Conservation (phyloP, 176 grass and related monocot genomes). For the Musa troglodytarum region DNA sequence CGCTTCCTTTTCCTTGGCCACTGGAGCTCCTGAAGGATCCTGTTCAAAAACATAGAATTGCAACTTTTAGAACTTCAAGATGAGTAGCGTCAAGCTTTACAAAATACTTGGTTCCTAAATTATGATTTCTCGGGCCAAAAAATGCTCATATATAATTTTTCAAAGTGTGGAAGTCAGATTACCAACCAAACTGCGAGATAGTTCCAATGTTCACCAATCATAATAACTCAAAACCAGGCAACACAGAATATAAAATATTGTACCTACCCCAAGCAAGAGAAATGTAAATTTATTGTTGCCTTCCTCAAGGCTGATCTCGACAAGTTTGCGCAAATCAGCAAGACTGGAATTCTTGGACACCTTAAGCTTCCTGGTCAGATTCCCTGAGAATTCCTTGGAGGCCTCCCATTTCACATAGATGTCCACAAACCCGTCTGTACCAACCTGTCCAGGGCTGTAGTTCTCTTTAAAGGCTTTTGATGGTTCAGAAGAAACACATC, state of each 20-base stretch:
- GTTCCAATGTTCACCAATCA: neutral
- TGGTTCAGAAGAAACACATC: conserved; percentile 17
- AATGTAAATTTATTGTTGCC: conserved; percentile 59
- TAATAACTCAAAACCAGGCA: neutral
- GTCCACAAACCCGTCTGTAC: conserved; percentile 35
- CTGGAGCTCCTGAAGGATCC: conserved; percentile 72
- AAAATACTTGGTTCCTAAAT: neutral
- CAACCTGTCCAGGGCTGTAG: conserved; percentile 14
- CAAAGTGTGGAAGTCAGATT: too few species aligned
- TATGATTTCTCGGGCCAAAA: too few species aligned
- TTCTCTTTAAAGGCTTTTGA: conserved; percentile 28
- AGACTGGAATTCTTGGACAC: conserved; percentile 39
- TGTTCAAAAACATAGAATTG: neutral
- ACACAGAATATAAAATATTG: neutral
- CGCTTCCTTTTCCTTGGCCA: conserved; percentile 56
- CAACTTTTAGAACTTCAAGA: neutral
- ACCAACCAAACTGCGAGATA: neutral
- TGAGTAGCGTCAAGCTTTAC: neutral
- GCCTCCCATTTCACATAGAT: conserved; percentile 94
- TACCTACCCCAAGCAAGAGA: conserved; percentile 70
- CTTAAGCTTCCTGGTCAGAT: conserved; percentile 55
- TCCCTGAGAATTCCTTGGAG: conserved; percentile 39
- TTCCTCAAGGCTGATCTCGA: conserved; percentile 56
- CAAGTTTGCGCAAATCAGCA: conserved; percentile 49
- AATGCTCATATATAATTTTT: too few species aligned